These are phyloP conservation scores for Lavandula angustifolia DNA, from an alignment of 257 asterid genomes.

Conservation along the genomic window DNA sequence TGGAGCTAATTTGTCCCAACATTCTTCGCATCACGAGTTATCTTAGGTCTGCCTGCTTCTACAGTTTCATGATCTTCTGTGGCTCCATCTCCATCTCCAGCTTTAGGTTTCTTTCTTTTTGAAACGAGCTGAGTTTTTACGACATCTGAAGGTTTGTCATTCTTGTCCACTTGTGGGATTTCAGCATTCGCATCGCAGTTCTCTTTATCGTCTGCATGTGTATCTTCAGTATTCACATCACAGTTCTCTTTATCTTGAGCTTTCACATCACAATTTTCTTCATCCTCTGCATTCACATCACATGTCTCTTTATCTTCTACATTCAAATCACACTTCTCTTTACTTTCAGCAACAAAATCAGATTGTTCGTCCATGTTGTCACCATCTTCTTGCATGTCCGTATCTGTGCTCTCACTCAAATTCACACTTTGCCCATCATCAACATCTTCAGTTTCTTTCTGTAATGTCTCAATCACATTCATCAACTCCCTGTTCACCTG, in stretches of 20 bases:
- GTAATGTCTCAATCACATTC: conserved; percentile 66
- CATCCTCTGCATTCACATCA: too few relatives aligned
- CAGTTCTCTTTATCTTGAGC: conserved; percentile 40
- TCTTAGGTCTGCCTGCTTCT: conserved; percentile 31
- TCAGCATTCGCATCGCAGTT: conserved; percentile 38
- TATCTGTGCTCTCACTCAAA: conserved; percentile 27
- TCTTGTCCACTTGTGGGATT: conserved; percentile 35
- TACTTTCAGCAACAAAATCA: conserved; percentile 37
- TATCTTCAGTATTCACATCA: conserved; percentile 35
- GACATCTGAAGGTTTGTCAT: conserved; percentile 23
- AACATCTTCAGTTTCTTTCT: conserved; percentile 43
- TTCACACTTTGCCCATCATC: conserved; percentile 31
- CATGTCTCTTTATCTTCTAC: too few relatives aligned
- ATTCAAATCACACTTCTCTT: conserved; percentile 35
- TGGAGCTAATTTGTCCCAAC: conserved; percentile 21
- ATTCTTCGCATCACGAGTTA: conserved; percentile 19
- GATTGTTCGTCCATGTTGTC: conserved; percentile 30
- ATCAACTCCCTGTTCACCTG: conserved; percentile 90
- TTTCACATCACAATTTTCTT: too few relatives aligned
- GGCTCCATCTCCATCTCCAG: conserved; percentile 18
- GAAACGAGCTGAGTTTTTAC: conserved; percentile 29
- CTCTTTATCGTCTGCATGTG: conserved; percentile 40
- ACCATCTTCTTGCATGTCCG: conserved; percentile 28
- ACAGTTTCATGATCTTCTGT: conserved; percentile 2
- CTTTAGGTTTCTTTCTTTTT: conserved; percentile 34